Evolutionary conservation across 805 yeast species (phyloP), one percentile per base, ranked within the genome.

Genomic region (Lipomyces spencermartinsiae): DNA sequence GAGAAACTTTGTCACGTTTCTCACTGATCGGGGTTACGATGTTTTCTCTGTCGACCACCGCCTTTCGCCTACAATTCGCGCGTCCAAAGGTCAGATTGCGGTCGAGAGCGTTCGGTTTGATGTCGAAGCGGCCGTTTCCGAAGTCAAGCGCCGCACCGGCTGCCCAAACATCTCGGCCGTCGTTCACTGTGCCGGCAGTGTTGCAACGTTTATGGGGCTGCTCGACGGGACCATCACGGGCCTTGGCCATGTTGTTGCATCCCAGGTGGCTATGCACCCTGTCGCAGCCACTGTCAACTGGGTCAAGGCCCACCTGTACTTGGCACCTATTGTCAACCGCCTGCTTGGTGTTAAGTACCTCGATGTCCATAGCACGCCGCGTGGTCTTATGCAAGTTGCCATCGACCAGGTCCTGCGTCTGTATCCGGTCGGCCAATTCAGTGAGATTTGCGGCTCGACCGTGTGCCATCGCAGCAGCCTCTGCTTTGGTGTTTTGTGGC

Each of bases 51-150:
- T 43, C 7, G 49, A 43, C 49, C 49, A 43, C 49, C 22, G 49
- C 3, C 22, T 43, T n/a, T 43, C 49, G 19, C 49, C 49, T 4
- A 43, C 49, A 43, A 43, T 43, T 16, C 49, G 49, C 10, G 49
- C 49, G 22, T 43, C 49, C 19, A 43, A 16, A 22, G 49, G 49
- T n/a, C 49, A 43, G 22, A 43, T 43, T 16, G 22, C 49, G 10
- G n/a, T 43, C 19, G 49, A 43, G 49, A 43, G 49, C 49, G 49
- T 43, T 43, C 49, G 49, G 10, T 43, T 43, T n/a, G 49, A 43
- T 8, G 49, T 43, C 22, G 49, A 43, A 43, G 49, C 49, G 10
- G 49, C 49, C 3, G 49, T 43, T 43, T 43, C 49, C 22, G 49
- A 43, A 43, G n/a, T 19, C 22, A 43, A 4, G 49, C 49, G 19